phyloP scores from a whole-genome alignment of 2,329 filamentous ascomycete genomes.

The Fusarium redolens region DNA sequence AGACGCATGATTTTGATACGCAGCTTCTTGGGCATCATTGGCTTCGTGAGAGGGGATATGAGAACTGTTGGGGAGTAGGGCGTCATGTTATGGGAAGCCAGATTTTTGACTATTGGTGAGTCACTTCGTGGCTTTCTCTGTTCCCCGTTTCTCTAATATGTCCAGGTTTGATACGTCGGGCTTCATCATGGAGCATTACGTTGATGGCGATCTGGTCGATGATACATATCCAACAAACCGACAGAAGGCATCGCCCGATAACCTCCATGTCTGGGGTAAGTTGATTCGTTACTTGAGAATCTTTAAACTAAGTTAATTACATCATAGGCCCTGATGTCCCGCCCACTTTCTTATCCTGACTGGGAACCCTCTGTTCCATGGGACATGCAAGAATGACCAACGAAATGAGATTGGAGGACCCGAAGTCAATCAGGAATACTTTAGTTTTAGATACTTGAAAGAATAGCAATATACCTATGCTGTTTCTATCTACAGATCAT shows the following conservation, averaged over 20 bases:
- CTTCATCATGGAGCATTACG: background rate
- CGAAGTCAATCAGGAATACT: too few species aligned
- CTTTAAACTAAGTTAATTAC: background rate
- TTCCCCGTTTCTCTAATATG: rapidly evolving
- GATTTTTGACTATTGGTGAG: background rate
- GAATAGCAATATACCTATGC: too few species aligned
- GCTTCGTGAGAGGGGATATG: background rate
- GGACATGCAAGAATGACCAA: too few species aligned
- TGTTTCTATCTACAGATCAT: too few species aligned
- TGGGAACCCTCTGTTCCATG: too few species aligned
- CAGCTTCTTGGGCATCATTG: background rate
- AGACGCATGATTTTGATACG: background rate
- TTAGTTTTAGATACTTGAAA: too few species aligned
- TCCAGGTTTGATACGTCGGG: background rate
- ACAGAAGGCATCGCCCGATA: background rate
- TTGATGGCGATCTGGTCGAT: background rate
- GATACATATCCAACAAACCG: background rate
- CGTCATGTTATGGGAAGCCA: background rate
- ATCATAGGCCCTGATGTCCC: background rate
- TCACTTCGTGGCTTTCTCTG: rapidly evolving
- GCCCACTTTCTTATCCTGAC: background rate
- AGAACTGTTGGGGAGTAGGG: background rate
- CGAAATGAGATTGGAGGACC: too few species aligned
- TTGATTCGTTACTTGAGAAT: too few species aligned
- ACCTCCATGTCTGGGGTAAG: background rate